A percentile compares a stretch with the other conserved stretches of the same genome.
These are phyloP conservation scores for Sclerotiophoma versabilis DNA, from an alignment of 2,329 filamentous ascomycete genomes.

Conservation along the genomic window DNA sequence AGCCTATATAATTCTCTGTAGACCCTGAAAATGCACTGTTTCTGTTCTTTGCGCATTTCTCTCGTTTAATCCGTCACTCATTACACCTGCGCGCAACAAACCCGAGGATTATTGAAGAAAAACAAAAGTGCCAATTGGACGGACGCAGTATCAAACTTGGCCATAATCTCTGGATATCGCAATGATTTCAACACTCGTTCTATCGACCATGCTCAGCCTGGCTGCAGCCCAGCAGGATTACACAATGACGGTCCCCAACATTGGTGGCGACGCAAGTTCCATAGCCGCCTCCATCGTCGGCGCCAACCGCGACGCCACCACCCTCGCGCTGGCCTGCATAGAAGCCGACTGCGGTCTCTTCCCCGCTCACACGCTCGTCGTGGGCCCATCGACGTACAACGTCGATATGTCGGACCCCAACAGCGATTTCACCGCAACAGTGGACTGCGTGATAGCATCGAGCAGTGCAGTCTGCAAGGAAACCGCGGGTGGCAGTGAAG, in stretches of 20 bases:
- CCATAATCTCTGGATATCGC: too few relatives aligned
- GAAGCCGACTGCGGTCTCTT: constrained; percentile 26
- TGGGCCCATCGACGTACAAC: constrained; percentile 29
- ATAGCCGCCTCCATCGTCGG: constrained; percentile 24
- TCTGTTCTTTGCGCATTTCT: too few relatives aligned
- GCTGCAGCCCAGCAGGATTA: constrained; percentile 20
- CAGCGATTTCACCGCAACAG: constrained; percentile 29
- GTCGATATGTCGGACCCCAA: constrained; percentile 28
- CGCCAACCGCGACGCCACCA: constrained; percentile 22
- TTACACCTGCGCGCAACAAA: neutral
- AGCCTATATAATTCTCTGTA: neutral
- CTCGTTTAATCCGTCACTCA: neutral
- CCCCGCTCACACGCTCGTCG: constrained; percentile 25
- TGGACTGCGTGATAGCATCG: constrained; percentile 25
- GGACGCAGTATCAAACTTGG: too few relatives aligned
- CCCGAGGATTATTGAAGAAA: too few relatives aligned
- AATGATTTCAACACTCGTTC: constrained; percentile 15
- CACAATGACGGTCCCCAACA: constrained; percentile 21
- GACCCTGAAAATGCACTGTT: too few relatives aligned
- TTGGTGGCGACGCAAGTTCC: constrained; percentile 7
- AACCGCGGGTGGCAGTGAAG: constrained; percentile 29
- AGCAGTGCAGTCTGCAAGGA: constrained; percentile 30
- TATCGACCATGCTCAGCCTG: constrained; percentile 16
- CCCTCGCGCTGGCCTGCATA: constrained; percentile 19
- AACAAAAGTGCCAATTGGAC: too few relatives aligned